Base-by-base conservation (phyloP, 2,329 filamentous ascomycete species). In the Penicillium aurantiogriseum region DNA sequence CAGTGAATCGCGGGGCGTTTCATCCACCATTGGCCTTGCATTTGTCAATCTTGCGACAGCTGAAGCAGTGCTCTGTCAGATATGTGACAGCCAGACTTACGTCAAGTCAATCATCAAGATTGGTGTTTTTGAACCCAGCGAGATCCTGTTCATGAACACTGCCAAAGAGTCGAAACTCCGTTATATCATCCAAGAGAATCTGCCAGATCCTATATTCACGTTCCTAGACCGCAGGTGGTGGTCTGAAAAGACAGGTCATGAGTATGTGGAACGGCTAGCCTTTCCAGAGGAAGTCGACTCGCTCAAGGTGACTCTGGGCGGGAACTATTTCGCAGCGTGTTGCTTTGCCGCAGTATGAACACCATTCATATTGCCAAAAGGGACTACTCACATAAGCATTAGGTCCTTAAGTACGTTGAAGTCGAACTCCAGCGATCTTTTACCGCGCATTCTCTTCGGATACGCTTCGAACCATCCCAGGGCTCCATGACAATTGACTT, bases 401-500 rank as follows among this genome's bases (percentile, higher is more conserved):
- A 96, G 91, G 89, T 82, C 4, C 80, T 97, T 71, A 91, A 90
- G 67, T 96, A 90, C 71, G 83, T 95, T 46, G 89, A 96, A 56
- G 74, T 88, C 1, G 84, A 86, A 7, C 81, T 91, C 59, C 81
- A 81, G 4, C 81, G 88, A 58, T 85, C 82, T 0, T 94, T 96
- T 69, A 81, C 86, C 4, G 80, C 83, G n/a, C 88, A 94, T 70
- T 92, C 92, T 21, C 82, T 97, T 33, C 86, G 91, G 4, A 88
- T 97, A 68, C 88, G 86, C 61, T 97, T 96, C 65, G 88, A 93
- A 67, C 89, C 92, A 1, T 92, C 91, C 0, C 90, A 96, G 69
- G 90, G 93, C 25, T 90, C 91, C 0, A 96, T 97, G 92, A 91
- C 96, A 84, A 95, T 97, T 65, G 93, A 97, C 67, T 82, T 94